Percentiles rank a stretch among this genome's conserved stretches.
These are phyloP conservation scores for Symmetrospora coprosmae DNA, from an alignment of 768 basidiomycete species.

Conservation along the genomic window DNA sequence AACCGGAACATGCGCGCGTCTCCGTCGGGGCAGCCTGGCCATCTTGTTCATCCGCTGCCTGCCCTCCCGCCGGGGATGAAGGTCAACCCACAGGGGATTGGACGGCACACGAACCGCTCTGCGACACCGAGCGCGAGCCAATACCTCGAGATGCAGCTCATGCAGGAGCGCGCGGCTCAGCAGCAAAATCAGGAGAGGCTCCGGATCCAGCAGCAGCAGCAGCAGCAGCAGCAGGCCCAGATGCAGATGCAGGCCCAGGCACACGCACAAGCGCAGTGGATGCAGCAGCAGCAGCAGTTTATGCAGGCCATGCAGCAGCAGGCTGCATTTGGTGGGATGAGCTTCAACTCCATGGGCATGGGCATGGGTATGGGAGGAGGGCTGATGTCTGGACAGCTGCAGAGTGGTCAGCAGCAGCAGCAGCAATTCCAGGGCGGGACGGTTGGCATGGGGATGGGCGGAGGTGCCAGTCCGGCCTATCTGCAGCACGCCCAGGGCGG, in stretches of 20 bases:
- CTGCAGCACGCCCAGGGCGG: no score
- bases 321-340: no score
- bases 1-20: slow-evolving; percentile 26
- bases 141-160: background rate
- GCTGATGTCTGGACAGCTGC: no score
- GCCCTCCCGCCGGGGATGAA: slow-evolving; percentile 1
- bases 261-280: no score
- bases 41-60: no score
- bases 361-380: no score
- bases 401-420: no score
- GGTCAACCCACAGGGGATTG: slow-evolving; percentile 18
- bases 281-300: background rate
- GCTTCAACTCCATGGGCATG: no score
- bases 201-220: background rate
- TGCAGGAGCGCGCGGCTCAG: slow-evolving; percentile 13
- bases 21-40: no score
- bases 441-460: no score
- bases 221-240: slow-evolving; percentile 14
- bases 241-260: background rate
- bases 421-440: no score
- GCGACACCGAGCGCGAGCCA: slow-evolving; percentile 18
- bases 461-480: no score
- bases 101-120: slow-evolving; percentile 12
- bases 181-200: background rate
- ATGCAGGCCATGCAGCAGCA: background rate